A percentile compares a stretch with the other conserved stretches of the same genome.
Conservation (phyloP, 139 green algal genomes). For the Picochlorum sp. region DNA sequence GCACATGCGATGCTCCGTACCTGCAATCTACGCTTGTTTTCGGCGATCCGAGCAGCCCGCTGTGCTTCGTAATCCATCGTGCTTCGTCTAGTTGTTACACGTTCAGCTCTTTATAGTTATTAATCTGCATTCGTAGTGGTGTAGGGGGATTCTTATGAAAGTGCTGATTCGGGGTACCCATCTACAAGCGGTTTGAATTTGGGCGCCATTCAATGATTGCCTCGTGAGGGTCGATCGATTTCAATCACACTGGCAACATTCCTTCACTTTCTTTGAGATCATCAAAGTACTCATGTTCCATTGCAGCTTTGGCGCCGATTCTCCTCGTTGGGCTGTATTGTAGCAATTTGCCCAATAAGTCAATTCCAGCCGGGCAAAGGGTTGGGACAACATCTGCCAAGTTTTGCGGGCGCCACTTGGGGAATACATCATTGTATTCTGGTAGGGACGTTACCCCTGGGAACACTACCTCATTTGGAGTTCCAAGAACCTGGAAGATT, state of each 20-base stretch:
- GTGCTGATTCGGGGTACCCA: neutral
- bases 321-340: slow-evolving; percentile 35
- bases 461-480: slow-evolving; percentile 41
- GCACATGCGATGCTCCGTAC: slow-evolving; percentile 9
- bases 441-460: slow-evolving; percentile 46
- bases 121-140: neutral
- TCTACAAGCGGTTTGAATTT: neutral
- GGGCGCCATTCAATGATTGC: neutral
- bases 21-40: slow-evolving; percentile 41
- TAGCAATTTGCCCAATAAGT: slow-evolving; percentile 70
- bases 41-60: slow-evolving; percentile 30
- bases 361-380: slow-evolving; percentile 50
- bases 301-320: slow-evolving; percentile 51
- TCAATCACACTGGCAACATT: neutral
- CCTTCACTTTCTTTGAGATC: slow-evolving; percentile 27
- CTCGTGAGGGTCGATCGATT: too few relatives aligned
- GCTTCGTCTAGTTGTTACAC: neutral
- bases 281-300: slow-evolving; percentile 70
- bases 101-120: too few relatives aligned
- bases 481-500: slow-evolving; percentile 59
- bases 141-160: neutral
- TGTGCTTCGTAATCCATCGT: slow-evolving; percentile 40
- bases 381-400: slow-evolving; percentile 50
- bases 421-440: slow-evolving; percentile 60
- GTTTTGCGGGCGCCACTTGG: slow-evolving; percentile 12